These are phyloP conservation scores for Paramecium sexaurelia DNA, from an alignment of 73 alveolate species.

Conservation along the genomic window DNA sequence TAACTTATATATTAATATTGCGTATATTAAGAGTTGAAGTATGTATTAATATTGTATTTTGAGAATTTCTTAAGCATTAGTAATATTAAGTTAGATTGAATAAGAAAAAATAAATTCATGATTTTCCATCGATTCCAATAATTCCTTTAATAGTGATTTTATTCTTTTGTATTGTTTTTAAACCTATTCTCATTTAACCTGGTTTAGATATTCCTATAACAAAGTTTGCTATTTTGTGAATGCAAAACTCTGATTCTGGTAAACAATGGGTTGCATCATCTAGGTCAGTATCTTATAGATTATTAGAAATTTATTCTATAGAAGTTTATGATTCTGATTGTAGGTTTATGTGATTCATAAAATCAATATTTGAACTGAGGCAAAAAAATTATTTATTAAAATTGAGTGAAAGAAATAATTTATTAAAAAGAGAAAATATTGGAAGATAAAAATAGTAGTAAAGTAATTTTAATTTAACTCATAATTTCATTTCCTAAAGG, in stretches of 20 bases:
- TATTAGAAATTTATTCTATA: not conserved
- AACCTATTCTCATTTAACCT: not conserved
- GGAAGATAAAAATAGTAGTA: not conserved
- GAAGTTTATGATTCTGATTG: not conserved
- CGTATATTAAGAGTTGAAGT: too few species aligned
- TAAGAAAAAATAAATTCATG: not conserved
- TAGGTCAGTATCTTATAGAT: not conserved
- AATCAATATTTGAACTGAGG: not conserved
- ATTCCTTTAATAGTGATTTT: slow-evolving; percentile 17
- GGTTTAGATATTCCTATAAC: slow-evolving; percentile 33
- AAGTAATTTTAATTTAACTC: not conserved
- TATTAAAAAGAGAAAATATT: not conserved
- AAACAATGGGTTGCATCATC: not conserved
- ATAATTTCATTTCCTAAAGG: not conserved
- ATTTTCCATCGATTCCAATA: not conserved
- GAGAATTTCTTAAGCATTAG: too few species aligned
- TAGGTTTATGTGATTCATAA: not conserved
- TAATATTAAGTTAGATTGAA: not conserved
- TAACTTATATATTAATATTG: too few species aligned
- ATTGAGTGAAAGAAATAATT: not conserved
- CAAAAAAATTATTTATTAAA: not conserved
- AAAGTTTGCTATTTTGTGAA: not conserved
- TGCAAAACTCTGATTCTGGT: not conserved
- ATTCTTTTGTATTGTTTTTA: slow-evolving; percentile 2
- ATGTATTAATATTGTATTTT: too few species aligned